Base-by-base conservation (phyloP, 108 stramenopile genomes). In the Cafeteria roenbergensis region DNA sequence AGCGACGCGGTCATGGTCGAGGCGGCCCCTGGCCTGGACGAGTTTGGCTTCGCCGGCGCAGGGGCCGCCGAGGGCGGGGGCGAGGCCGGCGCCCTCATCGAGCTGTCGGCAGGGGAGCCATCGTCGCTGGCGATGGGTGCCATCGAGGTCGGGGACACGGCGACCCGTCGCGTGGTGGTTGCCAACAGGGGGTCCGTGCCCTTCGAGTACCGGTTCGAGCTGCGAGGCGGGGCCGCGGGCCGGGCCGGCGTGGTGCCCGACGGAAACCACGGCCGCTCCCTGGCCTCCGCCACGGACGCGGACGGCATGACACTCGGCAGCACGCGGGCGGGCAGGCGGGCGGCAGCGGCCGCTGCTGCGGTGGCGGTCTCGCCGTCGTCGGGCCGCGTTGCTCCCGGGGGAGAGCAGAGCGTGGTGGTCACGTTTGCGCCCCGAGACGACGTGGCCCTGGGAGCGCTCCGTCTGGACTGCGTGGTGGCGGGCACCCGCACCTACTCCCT, bases 381-480 rank as follows among this genome's bases (percentile, higher is more conserved):
- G 42, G 42, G 42, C 42, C 12, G 12, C 42, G 42, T 48, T 6
- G 42, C 12, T 48, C 12, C 42, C 12, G 42, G 42, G 12, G 42
- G 17, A 17, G 17, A 6, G 42, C 12, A 6, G 6, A 48, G 42
- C 6, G 42, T 48, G 42, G 17, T 12, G 42, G 42, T 48, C 42
- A 48, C 12, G 42, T 48, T 48, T 48, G 42, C 42, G 17, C 42
- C 42, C 42, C 42, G 12, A 48, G 12, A 12, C 20, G 59, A 50
- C 31, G 0, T 52, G 32, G 34, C 51, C n/a, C 8, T 62, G 32
- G 68, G 54, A 0, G 58, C 79, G 29, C 32, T 76, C 17, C 60
- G 56, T 26, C 3, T 84, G 25, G 53, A 63, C 29, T 81, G 83
- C 3, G 65, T 71, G 52, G 78, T 76, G 29, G 67, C 74, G 12